Evolutionary conservation across 345 rosid species (phyloP).

Genomic region (Syzygium grande): DNA sequence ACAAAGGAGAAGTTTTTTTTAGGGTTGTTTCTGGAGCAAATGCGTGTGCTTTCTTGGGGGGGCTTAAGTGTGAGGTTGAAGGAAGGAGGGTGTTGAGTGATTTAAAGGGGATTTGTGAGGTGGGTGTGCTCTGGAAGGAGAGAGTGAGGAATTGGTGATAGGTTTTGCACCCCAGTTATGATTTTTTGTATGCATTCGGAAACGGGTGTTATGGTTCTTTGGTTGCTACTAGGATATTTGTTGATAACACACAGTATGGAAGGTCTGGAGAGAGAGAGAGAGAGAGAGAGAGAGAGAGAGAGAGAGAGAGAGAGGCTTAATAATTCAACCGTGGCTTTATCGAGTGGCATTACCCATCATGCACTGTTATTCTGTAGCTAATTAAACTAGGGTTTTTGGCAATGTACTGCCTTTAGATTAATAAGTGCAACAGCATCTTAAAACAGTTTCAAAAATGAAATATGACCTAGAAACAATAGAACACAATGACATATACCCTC

Average conservation of each 20-base stretch:
- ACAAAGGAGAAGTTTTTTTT: not conserved
- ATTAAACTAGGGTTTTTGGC: not conserved
- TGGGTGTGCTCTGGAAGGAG: slow-evolving; percentile 31
- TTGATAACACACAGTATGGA: not conserved
- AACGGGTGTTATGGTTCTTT: not conserved
- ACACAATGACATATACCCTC: not conserved
- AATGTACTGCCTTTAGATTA: not conserved
- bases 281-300: not conserved
- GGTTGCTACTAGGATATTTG: not conserved
- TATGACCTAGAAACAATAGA: not conserved
- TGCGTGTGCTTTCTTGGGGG: not conserved
- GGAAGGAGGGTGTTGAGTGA: not conserved
- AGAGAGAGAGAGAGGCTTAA: not conserved
- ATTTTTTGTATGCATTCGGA: slow-evolving; percentile 21
- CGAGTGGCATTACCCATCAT: not conserved
- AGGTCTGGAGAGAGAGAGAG: not conserved
- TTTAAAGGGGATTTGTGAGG: slow-evolving; percentile 28
- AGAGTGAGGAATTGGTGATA: slow-evolving; percentile 7
- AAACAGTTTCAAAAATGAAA: not conserved
- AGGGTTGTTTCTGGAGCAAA: not conserved
- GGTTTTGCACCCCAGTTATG: not conserved
- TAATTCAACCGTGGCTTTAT: not conserved
- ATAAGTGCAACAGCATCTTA: not conserved
- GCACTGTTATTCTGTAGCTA: not conserved
- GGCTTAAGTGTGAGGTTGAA: not conserved